Conservation (phyloP, 2,329 filamentous ascomycete genomes). For the Scytalidium lignicola region DNA sequence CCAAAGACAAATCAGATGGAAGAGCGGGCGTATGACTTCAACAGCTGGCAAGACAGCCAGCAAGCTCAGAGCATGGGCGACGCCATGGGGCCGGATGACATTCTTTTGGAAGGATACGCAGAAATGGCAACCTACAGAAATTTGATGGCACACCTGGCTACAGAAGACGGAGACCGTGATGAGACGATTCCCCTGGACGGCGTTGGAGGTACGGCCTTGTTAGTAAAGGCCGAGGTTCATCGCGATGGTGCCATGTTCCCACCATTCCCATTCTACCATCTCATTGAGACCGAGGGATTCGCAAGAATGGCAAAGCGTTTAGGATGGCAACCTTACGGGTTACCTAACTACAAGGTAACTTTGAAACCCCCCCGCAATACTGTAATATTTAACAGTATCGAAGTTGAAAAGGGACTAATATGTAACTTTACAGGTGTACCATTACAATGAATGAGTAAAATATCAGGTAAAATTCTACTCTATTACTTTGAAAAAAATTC, state of each 20-base stretch:
- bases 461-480: constrained; percentile 18
- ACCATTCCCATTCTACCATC: constrained; percentile 89
- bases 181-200: constrained; percentile 77
- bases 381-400: too few species aligned
- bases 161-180: constrained; percentile 49
- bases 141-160: constrained; percentile 80
- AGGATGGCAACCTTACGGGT: constrained; percentile 78
- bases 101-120: constrained; percentile 86
- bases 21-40: constrained; percentile 89
- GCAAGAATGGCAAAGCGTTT: constrained; percentile 92
- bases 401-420: too few species aligned
- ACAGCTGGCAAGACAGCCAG: constrained; percentile 91
- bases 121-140: constrained; percentile 90
- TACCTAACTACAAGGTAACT: constrained; percentile 93
- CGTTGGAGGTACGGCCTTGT: constrained; percentile 83
- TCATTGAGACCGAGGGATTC: constrained; percentile 97
- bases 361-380: too few species aligned
- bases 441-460: constrained; percentile 78
- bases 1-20: constrained; percentile 61
- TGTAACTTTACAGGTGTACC: constrained; percentile 67
- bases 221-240: constrained; percentile 96
- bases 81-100: constrained; percentile 85
- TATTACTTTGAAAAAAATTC: constrained; percentile 6
- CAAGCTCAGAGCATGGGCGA: constrained; percentile 69
- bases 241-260: constrained; percentile 98